Evolutionary conservation across 2,329 filamentous ascomycete genomes (phyloP).

Genomic region (Aspergillus sp.): DNA sequence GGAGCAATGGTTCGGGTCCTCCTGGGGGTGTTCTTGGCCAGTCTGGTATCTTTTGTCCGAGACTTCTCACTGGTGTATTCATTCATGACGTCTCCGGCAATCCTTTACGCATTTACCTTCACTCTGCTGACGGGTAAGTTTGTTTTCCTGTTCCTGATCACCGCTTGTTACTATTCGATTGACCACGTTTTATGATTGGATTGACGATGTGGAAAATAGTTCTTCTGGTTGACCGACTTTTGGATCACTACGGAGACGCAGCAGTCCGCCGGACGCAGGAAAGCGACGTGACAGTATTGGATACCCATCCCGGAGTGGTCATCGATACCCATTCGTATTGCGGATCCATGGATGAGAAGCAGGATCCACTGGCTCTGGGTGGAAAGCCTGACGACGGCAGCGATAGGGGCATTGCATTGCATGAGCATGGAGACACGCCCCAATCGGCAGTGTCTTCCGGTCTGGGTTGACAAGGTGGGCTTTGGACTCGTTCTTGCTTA

Average conservation of each 20-base stretch:
- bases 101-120: constrained; percentile 36
- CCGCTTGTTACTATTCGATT: background rate
- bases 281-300: constrained; percentile 18
- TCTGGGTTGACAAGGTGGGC: constrained; percentile 1
- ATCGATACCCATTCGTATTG: background rate
- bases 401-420: background rate
- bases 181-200: constrained; percentile 15
- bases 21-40: constrained; percentile 28
- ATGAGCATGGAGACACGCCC: background rate
- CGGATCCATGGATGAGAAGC: background rate
- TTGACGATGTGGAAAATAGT: constrained; percentile 14
- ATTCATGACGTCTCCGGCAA: constrained; percentile 43
- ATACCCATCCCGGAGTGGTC: constrained; percentile 9
- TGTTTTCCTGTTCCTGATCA: background rate
- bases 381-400: background rate
- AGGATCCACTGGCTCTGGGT: background rate
- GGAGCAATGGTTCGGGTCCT: constrained; percentile 29
- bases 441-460: background rate
- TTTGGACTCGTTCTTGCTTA: background rate
- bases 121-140: constrained; percentile 31
- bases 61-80: constrained; percentile 36
- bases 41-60: constrained; percentile 30
- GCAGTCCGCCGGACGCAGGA: constrained; percentile 27
- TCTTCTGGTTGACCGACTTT: constrained; percentile 36
- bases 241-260: constrained; percentile 28